These are phyloP conservation scores for Tricladium varicosporioides DNA, from an alignment of 2,329 filamentous ascomycete species.

Conservation along the genomic window DNA sequence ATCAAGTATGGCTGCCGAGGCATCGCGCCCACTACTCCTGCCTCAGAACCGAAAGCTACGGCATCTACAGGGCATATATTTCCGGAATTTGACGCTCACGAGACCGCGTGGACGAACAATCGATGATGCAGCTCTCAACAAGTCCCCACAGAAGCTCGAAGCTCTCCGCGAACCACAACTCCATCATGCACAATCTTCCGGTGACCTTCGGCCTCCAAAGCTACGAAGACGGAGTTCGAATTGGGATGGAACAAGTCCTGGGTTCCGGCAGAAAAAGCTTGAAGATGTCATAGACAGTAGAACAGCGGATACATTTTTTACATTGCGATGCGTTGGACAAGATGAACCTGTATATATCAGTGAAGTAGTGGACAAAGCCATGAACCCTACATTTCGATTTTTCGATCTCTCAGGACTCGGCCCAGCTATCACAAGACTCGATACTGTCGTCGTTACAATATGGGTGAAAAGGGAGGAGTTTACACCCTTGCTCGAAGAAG, in stretches of 20 bases:
- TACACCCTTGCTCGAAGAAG: conserved; percentile 69
- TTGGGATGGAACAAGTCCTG: conserved; percentile 59
- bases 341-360: conserved; percentile 85
- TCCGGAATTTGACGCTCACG: conserved; percentile 78
- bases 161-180: conserved; percentile 47
- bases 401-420: conserved; percentile 71
- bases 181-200: conserved; percentile 55
- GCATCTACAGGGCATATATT: conserved; percentile 80
- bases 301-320: conserved; percentile 88
- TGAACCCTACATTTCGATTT: conserved; percentile 87
- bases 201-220: conserved; percentile 43
- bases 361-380: conserved; percentile 74
- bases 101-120: conserved; percentile 59
- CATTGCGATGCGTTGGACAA: conserved; percentile 66
- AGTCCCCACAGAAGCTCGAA: conserved; percentile 60
- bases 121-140: conserved; percentile 73
- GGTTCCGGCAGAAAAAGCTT: conserved; percentile 68
- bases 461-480: conserved; percentile 65
- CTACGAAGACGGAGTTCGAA: conserved; percentile 59
- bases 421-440: conserved; percentile 62
- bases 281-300: conserved; percentile 68
- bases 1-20: conserved; percentile 31
- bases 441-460: conserved; percentile 65
- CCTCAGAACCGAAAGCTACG: conserved; percentile 83
- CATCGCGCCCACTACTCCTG: conserved; percentile 48